Evolutionary conservation across 2,329 filamentous ascomycete genomes (phyloP).

Genomic region (Bipolaris sorokiniana): DNA sequence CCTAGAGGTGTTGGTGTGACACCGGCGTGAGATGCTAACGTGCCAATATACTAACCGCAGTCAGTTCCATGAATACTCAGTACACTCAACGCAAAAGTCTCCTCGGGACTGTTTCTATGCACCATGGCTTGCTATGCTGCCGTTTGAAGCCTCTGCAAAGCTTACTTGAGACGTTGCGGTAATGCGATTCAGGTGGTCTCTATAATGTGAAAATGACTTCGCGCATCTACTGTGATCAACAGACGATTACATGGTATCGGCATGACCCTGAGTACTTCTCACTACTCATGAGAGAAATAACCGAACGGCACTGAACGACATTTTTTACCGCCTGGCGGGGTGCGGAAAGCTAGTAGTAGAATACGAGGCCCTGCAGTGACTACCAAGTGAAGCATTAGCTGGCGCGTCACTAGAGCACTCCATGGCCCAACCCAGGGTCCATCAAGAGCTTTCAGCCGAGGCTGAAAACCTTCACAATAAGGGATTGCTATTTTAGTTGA

Average conservation of each 20-base stretch:
- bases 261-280: neutral
- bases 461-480: constrained; percentile 4
- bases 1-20: constrained; percentile 2
- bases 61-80: neutral
- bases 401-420: constrained; percentile 4
- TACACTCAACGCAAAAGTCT: neutral
- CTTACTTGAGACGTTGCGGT: neutral
- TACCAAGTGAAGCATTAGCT: neutral
- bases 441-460: constrained; percentile 9
- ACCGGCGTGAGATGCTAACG: constrained; percentile 1
- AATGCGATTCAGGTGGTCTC: neutral
- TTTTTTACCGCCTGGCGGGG: neutral
- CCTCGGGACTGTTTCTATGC: neutral
- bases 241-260: neutral
- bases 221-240: neutral
- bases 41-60: neutral
- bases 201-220: neutral
- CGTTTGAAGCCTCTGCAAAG: neutral
- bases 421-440: constrained; percentile 7
- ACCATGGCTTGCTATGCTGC: neutral
- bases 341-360: neutral
- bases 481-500: neutral
- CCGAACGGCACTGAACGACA: neutral
- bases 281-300: too few relatives aligned
- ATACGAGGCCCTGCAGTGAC: constrained; percentile 3